Percentiles rank a stretch among this genome's conserved stretches.
Evolutionary conservation across 345 rosid genomes (phyloP).

Genomic region (Citrus cavaleriei): DNA sequence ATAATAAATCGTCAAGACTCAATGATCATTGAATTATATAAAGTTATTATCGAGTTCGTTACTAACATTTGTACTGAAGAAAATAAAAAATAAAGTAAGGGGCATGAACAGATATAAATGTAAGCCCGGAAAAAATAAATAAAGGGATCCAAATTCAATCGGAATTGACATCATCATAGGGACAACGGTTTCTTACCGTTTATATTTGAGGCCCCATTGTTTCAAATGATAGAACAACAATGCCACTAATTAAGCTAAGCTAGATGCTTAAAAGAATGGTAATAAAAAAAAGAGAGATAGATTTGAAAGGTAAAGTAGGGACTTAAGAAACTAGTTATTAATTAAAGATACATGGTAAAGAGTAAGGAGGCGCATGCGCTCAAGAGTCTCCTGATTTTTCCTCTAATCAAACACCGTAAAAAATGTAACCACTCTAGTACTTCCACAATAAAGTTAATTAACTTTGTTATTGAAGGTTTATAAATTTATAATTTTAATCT

Average conservation of each 20-base stretch:
- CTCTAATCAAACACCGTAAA: not conserved
- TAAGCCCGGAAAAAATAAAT: not conserved
- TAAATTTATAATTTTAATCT: not conserved
- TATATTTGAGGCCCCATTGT: conserved; percentile 14
- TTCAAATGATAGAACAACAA: conserved; percentile 7
- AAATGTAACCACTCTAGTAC: not conserved
- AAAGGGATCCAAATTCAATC: no score
- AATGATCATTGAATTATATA: no score
- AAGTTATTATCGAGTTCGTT: no score
- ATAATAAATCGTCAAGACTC: not conserved
- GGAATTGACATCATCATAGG: not conserved
- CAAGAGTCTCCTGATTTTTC: not conserved
- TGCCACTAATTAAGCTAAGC: conserved; percentile 19
- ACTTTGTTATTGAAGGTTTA: not conserved
- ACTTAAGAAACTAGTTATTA: not conserved
- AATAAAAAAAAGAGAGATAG: not conserved
- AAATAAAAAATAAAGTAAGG: no score
- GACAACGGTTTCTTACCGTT: conserved; percentile 3
- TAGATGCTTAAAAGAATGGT: not conserved
- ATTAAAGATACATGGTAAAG: not conserved
- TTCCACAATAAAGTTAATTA: not conserved
- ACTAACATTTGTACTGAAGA: no score
- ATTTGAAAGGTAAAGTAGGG: not conserved
- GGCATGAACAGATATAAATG: not conserved
- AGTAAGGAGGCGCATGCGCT: not conserved